Base-by-base conservation (phyloP, 73 alveolate species). In the Paraurostyla sp. region DNA sequence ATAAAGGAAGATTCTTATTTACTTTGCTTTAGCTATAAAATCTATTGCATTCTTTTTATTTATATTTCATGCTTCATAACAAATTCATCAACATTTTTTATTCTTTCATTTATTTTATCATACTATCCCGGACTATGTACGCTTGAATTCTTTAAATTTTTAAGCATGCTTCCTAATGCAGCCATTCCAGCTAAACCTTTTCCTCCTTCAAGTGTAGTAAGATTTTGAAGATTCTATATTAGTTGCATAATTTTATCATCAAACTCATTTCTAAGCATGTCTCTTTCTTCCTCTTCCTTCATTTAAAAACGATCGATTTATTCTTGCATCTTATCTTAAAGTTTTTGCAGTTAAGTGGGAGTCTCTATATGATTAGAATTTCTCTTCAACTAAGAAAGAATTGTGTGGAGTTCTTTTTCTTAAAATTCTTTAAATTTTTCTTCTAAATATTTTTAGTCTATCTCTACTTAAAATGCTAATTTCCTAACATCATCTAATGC, bases 141-240 rank as follows among this genome's bases (percentile, higher is more conserved):
- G 7, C 40, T 20, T 13, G 46, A 9, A 18, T 7, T 36, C 41
- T 38, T 65, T 0, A 65, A 20, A 65, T 65, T 65, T 38, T 65
- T 65, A 6, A 65, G 56, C 33, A 65, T 35, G 1, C 30, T 16
- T 2, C 82, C 82, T 4, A 65, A 40, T 35, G 58, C 82, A 35
- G 82, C 18, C 56, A 65, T 65, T 11, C 82, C 82, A 2, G 82
- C 82, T 4, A 65, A 1, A 40, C 46, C 41, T 65, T 65, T 65
- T 15, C 82, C 82, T 15, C 82, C 58, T 15, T 65, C 82, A 65
- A 9, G 35, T 7, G 32, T 15, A 59, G 42, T 38, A 1, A 40
- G 43, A 13, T 33, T 65, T 38, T 65, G 41, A 23, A 65, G 36
- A 38, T 38, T 65, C 3, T 22, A 3, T 7, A 65, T 65, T 18